phyloP scores from a whole-genome alignment of 2,329 filamentous ascomycete genomes.

The Cladosporium sp. region DNA sequence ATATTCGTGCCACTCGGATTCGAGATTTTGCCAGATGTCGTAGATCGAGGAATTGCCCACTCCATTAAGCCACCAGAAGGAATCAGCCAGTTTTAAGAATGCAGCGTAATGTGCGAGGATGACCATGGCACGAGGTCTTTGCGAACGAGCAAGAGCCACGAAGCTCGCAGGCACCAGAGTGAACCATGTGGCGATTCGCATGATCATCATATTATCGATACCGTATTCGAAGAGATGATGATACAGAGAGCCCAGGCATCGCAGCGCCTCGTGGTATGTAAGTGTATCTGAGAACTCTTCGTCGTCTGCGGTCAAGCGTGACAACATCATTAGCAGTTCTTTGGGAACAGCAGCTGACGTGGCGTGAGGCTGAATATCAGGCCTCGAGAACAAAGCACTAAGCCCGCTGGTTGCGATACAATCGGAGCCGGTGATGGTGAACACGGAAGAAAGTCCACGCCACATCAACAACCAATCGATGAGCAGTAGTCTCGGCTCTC shows the following conservation, averaged over 20 bases:
- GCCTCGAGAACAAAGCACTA: neutral
- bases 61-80: neutral
- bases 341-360: neutral
- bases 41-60: neutral
- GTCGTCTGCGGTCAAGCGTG: neutral
- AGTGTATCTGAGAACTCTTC: neutral
- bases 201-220: neutral
- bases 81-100: neutral
- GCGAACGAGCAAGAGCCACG: neutral
- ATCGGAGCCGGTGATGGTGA: neutral
- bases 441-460: neutral
- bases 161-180: neutral
- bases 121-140: neutral
- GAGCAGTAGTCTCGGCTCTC: neutral
- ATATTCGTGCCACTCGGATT: neutral
- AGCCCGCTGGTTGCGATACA: neutral
- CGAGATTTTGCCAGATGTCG: neutral
- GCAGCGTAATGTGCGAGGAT: neutral
- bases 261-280: neutral
- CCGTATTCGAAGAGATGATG: neutral
- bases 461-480: constrained; percentile 2
- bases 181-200: neutral
- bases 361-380: neutral
- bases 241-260: neutral
- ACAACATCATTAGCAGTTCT: neutral